Conservation (phyloP, 164 flowering plant species). For the Liriodendron chinense region DNA sequence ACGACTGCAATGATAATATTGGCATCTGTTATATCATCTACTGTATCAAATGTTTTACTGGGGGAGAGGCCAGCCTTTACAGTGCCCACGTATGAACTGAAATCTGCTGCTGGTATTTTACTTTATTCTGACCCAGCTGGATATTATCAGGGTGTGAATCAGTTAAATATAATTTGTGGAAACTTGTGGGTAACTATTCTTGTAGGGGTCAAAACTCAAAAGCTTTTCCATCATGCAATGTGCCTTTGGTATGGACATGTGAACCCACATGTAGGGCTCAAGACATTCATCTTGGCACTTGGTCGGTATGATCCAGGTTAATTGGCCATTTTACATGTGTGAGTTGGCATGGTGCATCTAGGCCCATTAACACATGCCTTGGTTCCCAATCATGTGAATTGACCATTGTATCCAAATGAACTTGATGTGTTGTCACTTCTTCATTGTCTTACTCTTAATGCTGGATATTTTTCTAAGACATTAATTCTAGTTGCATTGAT, state of each 20-base stretch:
- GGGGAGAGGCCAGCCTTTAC: slow-evolving; percentile 97
- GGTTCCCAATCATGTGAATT: no score
- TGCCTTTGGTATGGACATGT: neutral
- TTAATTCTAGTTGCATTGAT: no score
- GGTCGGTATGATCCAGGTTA: neutral
- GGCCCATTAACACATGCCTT: no score
- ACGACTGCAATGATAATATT: slow-evolving; percentile 98
- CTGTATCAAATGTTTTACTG: slow-evolving; percentile 85
- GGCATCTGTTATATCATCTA: slow-evolving; percentile 96
- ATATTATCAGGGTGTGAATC: neutral
- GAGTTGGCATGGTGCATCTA: no score
- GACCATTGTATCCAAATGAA: no score
- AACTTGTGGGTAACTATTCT: neutral
- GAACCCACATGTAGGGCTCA: neutral
- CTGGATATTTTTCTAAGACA: no score
- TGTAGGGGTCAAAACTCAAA: neutral
- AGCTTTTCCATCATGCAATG: neutral
- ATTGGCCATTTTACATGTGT: neutral
- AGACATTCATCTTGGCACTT: neutral
- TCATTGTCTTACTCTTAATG: no score
- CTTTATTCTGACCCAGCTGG: slow-evolving; percentile 23
- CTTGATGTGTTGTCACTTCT: no score
- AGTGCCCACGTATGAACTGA: slow-evolving; percentile 94
- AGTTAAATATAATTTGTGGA: neutral
- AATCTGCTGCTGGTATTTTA: slow-evolving; percentile 97